A percentile compares a stretch with the other conserved stretches of the same genome.
Evolutionary conservation across 2,329 filamentous ascomycete genomes (phyloP).

Genomic region (Sclerotinia glacialis): DNA sequence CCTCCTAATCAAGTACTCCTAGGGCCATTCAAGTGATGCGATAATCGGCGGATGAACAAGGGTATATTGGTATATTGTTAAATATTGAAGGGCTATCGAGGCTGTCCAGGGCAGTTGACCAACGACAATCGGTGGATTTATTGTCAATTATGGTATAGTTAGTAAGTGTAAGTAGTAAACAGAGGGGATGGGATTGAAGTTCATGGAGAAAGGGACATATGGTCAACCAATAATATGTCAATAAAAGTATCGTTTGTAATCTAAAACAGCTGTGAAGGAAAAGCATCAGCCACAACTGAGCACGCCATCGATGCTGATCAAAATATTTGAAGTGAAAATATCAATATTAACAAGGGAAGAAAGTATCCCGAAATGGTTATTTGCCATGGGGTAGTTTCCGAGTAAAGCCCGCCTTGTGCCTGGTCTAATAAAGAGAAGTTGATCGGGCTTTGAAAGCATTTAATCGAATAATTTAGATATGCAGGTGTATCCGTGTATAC

Average conservation of each 20-base stretch:
- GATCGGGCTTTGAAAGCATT: not conserved
- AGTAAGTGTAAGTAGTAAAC: conserved; percentile 21
- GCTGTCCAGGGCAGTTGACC: conserved; percentile 11
- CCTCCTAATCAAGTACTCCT: conserved; percentile 16
- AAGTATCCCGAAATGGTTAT: conserved; percentile 1
- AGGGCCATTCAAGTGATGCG: conserved; percentile 15
- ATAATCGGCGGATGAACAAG: conserved; percentile 22
- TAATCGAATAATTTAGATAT: not conserved
- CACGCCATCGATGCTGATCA: conserved; percentile 21
- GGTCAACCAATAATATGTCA: conserved; percentile 1
- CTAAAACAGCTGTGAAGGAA: conserved; percentile 19
- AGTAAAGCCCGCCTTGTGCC: conserved; percentile 14
- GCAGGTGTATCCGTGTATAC: not conserved
- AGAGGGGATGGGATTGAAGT: conserved; percentile 19
- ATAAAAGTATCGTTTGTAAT: conserved; percentile 21
- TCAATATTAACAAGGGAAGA: conserved; percentile 7
- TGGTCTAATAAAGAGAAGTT: not conserved
- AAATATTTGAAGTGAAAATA: conserved; percentile 10
- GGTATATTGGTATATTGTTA: conserved; percentile 21
- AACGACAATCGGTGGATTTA: conserved; percentile 10
- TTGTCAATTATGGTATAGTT: conserved; percentile 17
- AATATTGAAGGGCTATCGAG: conserved; percentile 21
- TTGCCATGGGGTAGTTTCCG: conserved; percentile 5
- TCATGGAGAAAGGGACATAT: conserved; percentile 12
- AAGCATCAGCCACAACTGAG: conserved; percentile 21